These are phyloP conservation scores for Penicillium tannophilum DNA, from an alignment of 495 filamentous ascomycete species.

Conservation along the genomic window DNA sequence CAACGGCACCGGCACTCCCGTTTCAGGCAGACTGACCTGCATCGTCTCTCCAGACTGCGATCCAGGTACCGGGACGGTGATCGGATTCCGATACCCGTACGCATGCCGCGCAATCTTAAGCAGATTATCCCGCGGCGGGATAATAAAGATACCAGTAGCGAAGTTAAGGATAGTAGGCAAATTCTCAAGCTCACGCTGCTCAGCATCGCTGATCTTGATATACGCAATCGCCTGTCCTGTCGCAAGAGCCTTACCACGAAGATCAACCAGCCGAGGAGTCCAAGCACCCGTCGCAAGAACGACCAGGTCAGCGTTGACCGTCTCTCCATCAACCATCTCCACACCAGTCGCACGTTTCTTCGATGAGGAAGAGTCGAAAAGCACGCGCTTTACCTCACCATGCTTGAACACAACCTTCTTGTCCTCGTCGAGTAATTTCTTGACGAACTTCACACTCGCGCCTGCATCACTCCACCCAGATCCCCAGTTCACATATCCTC, in stretches of 20 bases:
- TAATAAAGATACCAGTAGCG: slow-evolving; percentile 77
- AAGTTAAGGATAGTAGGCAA: slow-evolving; percentile 82
- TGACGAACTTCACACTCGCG: slow-evolving; percentile 66
- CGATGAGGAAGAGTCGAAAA: slow-evolving; percentile 27
- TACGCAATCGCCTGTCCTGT: slow-evolving; percentile 84
- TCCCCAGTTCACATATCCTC: slow-evolving; percentile 78
- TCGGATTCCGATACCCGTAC: slow-evolving; percentile 79
- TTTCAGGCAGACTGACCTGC: slow-evolving; percentile 43
- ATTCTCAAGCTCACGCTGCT: slow-evolving; percentile 61
- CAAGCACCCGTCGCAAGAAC: slow-evolving; percentile 86
- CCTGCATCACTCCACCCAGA: slow-evolving; percentile 88
- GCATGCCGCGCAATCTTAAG: slow-evolving; percentile 84
- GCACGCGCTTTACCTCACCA: slow-evolving; percentile 61
- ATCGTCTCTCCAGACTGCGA: slow-evolving; percentile 29
- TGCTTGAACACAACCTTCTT: slow-evolving; percentile 64
- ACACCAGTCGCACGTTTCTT: slow-evolving; percentile 48
- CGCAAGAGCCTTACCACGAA: slow-evolving; percentile 72
- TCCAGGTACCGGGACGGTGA: slow-evolving; percentile 42
- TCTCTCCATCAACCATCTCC: slow-evolving; percentile 51
- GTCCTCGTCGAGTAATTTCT: slow-evolving; percentile 61
- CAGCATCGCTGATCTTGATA: slow-evolving; percentile 65
- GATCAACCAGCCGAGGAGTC: slow-evolving; percentile 74
- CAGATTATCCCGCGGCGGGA: slow-evolving; percentile 69
- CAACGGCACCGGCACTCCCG: slow-evolving; percentile 46
- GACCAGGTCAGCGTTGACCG: slow-evolving; percentile 67